A percentile compares a stretch with the other conserved stretches of the same genome.
Evolutionary conservation across 495 filamentous ascomycete species (phyloP).

Genomic region (Corynascus novoguineensis): DNA sequence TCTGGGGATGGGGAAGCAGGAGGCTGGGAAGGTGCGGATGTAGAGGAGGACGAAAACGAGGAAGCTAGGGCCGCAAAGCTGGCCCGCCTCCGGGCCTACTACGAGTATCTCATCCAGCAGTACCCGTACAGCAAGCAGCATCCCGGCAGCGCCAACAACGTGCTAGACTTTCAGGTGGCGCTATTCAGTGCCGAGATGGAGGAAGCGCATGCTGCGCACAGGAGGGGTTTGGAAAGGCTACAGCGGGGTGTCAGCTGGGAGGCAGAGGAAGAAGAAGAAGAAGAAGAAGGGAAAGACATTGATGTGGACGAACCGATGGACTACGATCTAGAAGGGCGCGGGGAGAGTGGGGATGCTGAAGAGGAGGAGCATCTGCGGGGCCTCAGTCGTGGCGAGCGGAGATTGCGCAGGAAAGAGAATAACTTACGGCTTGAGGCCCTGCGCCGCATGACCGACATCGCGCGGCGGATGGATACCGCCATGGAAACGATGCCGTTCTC

Average conservation of each 20-base stretch:
- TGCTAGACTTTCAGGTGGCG: slow-evolving; percentile 39
- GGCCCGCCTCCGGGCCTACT: slow-evolving; percentile 27
- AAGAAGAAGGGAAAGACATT: too few relatives aligned
- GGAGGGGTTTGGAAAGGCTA: slow-evolving; percentile 12
- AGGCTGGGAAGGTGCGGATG: not conserved
- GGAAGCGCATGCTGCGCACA: slow-evolving; percentile 28
- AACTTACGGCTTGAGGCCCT: slow-evolving; percentile 26
- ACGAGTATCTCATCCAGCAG: slow-evolving; percentile 34
- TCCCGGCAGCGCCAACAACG: slow-evolving; percentile 21
- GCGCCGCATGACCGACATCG: slow-evolving; percentile 43
- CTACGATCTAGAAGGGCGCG: slow-evolving; percentile 4
- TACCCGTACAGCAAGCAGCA: slow-evolving; percentile 34
- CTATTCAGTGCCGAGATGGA: slow-evolving; percentile 41
- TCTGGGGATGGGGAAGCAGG: not conserved
- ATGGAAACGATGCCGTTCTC: slow-evolving; percentile 61
- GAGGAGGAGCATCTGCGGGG: not conserved
- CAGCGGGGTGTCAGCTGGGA: slow-evolving; percentile 1
- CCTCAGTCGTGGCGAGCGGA: slow-evolving; percentile 6
- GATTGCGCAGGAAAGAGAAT: slow-evolving; percentile 19
- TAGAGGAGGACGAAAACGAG: slow-evolving; percentile 4
- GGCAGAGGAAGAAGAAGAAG: not conserved
- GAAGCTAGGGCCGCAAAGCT: slow-evolving; percentile 19
- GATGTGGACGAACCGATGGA: slow-evolving; percentile 14
- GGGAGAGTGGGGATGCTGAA: not conserved
- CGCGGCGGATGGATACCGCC: slow-evolving; percentile 57